phyloP scores from a whole-genome alignment of 345 rosid genomes.

The Brassica nigra region DNA sequence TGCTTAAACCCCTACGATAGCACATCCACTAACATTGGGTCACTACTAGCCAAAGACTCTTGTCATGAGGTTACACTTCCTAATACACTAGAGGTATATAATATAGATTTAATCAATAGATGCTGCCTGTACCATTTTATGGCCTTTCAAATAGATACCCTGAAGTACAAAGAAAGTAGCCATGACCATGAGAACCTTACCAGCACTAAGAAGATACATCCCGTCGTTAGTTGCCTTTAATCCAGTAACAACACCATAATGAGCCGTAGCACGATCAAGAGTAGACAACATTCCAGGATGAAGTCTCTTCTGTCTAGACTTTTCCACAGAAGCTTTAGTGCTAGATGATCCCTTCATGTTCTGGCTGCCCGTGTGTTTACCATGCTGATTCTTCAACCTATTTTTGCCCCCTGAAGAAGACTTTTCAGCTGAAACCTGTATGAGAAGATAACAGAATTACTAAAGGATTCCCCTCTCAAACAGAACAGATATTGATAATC shows the following conservation, averaged over 20 bases:
- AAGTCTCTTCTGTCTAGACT: conserved; percentile 61
- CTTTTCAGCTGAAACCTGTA: conserved; percentile 57
- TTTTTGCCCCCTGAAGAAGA: conserved; percentile 47
- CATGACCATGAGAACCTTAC: conserved; percentile 43
- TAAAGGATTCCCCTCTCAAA: conserved; percentile 6
- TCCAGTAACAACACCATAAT: conserved; percentile 91
- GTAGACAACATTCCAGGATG: conserved; percentile 88
- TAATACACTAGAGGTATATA: not conserved
- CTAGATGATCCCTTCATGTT: conserved; percentile 55
- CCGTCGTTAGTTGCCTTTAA: conserved; percentile 81
- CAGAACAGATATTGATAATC: conserved; percentile 12
- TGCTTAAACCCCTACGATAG: not conserved
- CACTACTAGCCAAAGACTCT: not conserved
- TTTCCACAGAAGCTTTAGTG: conserved; percentile 56
- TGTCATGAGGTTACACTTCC: not conserved
- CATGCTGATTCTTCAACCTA: conserved; percentile 49
- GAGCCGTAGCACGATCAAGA: conserved; percentile 89
- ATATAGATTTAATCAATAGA: not conserved
- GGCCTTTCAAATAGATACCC: not conserved
- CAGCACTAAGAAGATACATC: conserved; percentile 96
- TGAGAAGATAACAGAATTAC: not conserved
- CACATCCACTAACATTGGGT: not conserved
- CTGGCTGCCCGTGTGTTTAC: conserved; percentile 56
- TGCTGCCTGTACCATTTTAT: conserved; percentile 9
- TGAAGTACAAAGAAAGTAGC: conserved; percentile 8